Evolutionary conservation across 176 grass and related monocot genomes (phyloP).

Genomic region (Calamus simplicifolius): DNA sequence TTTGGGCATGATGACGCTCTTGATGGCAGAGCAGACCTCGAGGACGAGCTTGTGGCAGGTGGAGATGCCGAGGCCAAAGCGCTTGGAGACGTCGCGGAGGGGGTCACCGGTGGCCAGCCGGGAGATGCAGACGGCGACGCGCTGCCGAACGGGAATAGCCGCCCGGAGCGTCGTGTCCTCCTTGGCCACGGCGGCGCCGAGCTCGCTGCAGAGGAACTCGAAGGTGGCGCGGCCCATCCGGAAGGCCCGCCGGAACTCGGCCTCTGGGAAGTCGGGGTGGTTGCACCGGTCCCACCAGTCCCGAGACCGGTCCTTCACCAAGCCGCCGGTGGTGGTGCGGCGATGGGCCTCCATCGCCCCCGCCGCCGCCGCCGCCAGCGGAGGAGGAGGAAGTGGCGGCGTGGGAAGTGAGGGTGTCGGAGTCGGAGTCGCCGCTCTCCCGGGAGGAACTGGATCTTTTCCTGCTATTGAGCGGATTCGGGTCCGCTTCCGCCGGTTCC

Average conservation of each 20-base stretch:
- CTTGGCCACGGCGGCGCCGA: conserved; percentile 2
- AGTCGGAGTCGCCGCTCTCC: too few relatives aligned
- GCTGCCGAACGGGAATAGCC: conserved; percentile 5
- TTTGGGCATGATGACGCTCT: not conserved
- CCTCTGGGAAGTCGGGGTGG: conserved; percentile 3
- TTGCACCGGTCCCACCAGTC: conserved; percentile 12
- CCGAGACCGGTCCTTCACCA: not conserved
- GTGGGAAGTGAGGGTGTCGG: too few relatives aligned
- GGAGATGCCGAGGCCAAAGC: conserved; percentile 16
- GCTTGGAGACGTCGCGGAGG: conserved; percentile 5
- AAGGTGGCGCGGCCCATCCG: conserved; percentile 8
- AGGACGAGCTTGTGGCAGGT: conserved; percentile 17
- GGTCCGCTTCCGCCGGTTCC: too few relatives aligned
- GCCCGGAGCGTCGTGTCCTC: conserved; percentile 10
- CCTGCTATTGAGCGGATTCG: too few relatives aligned
- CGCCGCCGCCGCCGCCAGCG: not conserved
- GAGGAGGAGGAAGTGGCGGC: not conserved
- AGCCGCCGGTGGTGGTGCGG: not conserved
- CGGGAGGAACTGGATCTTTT: too few relatives aligned
- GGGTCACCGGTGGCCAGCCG: conserved; percentile 8
- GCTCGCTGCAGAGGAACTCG: not conserved
- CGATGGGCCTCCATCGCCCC: not conserved
- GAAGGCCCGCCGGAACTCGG: conserved; percentile 9
- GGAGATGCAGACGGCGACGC: conserved; percentile 3
- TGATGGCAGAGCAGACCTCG: conserved; percentile 7